phyloP scores from a whole-genome alignment of 2,329 filamentous ascomycete genomes.

The Didymella arachidicola region DNA sequence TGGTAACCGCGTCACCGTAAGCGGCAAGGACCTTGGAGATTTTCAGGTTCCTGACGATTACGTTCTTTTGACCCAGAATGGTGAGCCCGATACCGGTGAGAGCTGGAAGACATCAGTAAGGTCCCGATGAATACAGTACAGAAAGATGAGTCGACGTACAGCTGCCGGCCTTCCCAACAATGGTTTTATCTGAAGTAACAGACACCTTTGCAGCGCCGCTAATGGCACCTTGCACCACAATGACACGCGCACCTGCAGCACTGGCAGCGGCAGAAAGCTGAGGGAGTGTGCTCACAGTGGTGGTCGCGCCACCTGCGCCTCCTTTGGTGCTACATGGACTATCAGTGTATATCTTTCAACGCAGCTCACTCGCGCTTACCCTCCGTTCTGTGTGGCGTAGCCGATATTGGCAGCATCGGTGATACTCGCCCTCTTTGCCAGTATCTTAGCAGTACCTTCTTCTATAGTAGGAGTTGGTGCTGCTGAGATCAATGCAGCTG shows the following conservation, averaged over 20 bases:
- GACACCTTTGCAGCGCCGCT: constrained; percentile 36
- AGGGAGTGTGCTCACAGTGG: constrained; percentile 61
- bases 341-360: not conserved
- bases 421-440: constrained; percentile 25
- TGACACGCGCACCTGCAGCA: constrained; percentile 29
- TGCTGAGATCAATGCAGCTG: constrained; percentile 22
- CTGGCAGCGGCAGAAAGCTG: constrained; percentile 59
- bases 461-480: constrained; percentile 25
- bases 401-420: constrained; percentile 42
- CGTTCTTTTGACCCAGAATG: constrained; percentile 63
- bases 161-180: constrained; percentile 51
- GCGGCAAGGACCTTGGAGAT: constrained; percentile 63
- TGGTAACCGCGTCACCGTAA: constrained; percentile 66
- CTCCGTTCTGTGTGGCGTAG: constrained; percentile 58
- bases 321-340: constrained; percentile 57
- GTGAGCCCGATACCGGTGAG: constrained; percentile 58
- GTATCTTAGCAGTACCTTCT: constrained; percentile 14
- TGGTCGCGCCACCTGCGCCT: constrained; percentile 60
- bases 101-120: constrained; percentile 49
- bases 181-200: constrained; percentile 34
- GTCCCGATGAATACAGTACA: too few species aligned
- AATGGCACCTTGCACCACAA: constrained; percentile 37
- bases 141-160: constrained; percentile 40
- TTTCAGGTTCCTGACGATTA: constrained; percentile 70
- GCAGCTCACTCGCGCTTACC: constrained; percentile 7